Evolutionary conservation across 2,329 filamentous ascomycete species (phyloP).

Genomic region (Emergomyces africanus): DNA sequence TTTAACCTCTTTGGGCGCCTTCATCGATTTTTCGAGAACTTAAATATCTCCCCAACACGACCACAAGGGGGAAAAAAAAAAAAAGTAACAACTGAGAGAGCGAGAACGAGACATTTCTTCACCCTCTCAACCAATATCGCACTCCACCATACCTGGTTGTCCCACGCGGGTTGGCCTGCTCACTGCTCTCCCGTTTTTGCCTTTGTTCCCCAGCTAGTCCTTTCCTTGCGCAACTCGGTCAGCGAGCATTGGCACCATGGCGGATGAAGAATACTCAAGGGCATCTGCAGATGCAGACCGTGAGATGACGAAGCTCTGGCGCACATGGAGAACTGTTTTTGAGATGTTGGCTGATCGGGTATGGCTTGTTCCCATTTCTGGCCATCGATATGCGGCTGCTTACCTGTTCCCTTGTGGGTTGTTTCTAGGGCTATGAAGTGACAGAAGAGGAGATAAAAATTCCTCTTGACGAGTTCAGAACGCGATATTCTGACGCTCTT

Average conservation of each 20-base stretch:
- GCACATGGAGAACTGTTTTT: slow-evolving; percentile 82
- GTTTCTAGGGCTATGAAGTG: slow-evolving; percentile 73
- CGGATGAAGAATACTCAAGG: slow-evolving; percentile 25
- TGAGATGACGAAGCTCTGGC: slow-evolving; percentile 62
- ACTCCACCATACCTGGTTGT: not conserved
- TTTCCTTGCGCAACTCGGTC: not conserved
- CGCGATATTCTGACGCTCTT: slow-evolving; percentile 56
- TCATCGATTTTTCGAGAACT: slow-evolving; percentile 20
- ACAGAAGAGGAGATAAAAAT: slow-evolving; percentile 81
- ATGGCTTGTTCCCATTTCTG: slow-evolving; percentile 26
- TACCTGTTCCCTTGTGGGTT: slow-evolving; percentile 8
- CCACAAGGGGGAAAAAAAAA: not conserved
- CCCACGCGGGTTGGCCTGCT: not conserved
- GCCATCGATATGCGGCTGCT: not conserved
- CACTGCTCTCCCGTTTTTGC: not conserved
- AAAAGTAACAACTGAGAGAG: not conserved
- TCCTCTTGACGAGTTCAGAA: slow-evolving; percentile 66
- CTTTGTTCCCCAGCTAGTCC: not conserved
- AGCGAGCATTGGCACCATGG: slow-evolving; percentile 17
- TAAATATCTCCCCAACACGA: slow-evolving; percentile 3
- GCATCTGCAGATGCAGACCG: slow-evolving; percentile 27
- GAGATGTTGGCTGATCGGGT: slow-evolving; percentile 92
- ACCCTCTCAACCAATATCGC: not conserved
- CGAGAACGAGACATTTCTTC: not conserved
- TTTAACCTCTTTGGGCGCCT: not conserved